A percentile compares a stretch with the other conserved stretches of the same genome.
Conservation (phyloP, 1,139 yeast species). For the Geotrichum histeridarum region DNA sequence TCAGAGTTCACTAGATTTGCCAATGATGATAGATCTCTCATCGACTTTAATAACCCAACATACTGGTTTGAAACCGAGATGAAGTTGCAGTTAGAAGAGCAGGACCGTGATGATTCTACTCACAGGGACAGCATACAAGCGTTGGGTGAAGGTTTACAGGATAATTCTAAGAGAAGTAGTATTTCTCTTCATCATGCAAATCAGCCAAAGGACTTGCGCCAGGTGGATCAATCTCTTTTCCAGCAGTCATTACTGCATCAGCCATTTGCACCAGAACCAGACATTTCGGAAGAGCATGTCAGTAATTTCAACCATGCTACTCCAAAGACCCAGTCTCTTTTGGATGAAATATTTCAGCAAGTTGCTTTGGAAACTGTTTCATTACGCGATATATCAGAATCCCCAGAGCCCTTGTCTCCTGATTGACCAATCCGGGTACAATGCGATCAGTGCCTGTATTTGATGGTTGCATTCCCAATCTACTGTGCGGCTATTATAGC, state of each 20-base stretch:
- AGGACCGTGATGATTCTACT: neutral
- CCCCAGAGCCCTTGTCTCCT: neutral
- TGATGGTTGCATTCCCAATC: too few species aligned
- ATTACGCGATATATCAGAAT: neutral
- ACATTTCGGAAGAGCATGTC: neutral
- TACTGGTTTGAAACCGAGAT: constrained; percentile 11
- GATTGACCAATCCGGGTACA: too few species aligned
- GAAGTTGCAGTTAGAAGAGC: neutral
- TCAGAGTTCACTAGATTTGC: constrained; percentile 15
- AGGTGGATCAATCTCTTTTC: constrained; percentile 9
- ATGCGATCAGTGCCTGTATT: too few species aligned
- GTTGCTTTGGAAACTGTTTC: neutral
- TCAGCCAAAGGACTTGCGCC: neutral
- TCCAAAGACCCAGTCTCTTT: neutral
- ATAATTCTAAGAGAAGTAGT: neutral
- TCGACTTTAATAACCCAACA: constrained; percentile 9
- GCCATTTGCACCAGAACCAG: constrained; percentile 9
- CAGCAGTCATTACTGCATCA: constrained; percentile 15
- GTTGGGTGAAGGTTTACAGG: neutral
- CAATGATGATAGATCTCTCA: neutral
- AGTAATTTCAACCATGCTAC: neutral
- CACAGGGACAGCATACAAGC: neutral
- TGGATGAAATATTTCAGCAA: constrained; percentile 4
- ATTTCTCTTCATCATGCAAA: neutral
- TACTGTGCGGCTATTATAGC: too few species aligned